Evolutionary conservation across 139 green algal species (phyloP), one percentile per base, ranked within the genome.

Genomic region (Picochlorum sp.): DNA sequence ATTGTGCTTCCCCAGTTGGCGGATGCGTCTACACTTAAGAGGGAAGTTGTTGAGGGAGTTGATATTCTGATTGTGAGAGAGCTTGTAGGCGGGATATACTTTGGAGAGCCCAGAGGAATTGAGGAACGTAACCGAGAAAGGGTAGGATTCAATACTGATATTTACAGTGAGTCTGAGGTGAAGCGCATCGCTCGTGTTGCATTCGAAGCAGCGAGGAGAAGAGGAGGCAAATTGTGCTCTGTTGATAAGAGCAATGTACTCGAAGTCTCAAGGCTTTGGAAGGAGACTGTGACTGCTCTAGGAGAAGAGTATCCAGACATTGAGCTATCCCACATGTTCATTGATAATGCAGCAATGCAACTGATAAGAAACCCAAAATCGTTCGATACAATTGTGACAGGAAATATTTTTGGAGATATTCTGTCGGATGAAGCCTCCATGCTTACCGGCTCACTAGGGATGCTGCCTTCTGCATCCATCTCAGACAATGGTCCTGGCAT

Each of bases 381-480:
- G 50, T 98, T 99, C 64, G 93, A 99, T 72, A 91, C 87, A 0
- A 89, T 99, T 18, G 84, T 99, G 22, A 98, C 93, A 18, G 85
- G 88, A 66, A 99, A 99, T 79, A 92, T 99, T 59, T 99, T 99
- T 70, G 93, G 93, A 26, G 93, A 99, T 82, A 99, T 99, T 60
- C 67, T 99, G 30, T 97, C 89, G 3, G 93, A 99, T 61, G 89
- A 89, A 65, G 93, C 93, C 0, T 94, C 90, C 60, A 97, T 97
- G 88, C 75, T 99, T 25, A 96, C 91, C 2, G 93, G 93, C 44
- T 92, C 78, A 45, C 80, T 99, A 56, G 93, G 93, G 64, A 91
- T 99, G 87, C 81, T 98, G 50, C 93, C 93, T 33, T 97, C 88
- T 3, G 93, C 93, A 33, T 95, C 85, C 68, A 92, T 98, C 68